phyloP scores from a whole-genome alignment of 176 grass and related monocot species.

The barley (Hordeum vulgare) region MorexV3_pseudomolecules_assembly NC_058519.1:596894117-596894616 shows the following conservation, averaged over 20 bases:
- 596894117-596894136: not conserved
- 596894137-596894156: not conserved
- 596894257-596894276: slow-evolving; percentile 36
- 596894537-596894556: slow-evolving; percentile 4
- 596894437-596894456: slow-evolving; percentile 24
- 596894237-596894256: slow-evolving; percentile 38
- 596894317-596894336: not conserved
- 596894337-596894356: slow-evolving; percentile 8
- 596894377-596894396: not conserved
- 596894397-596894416: not conserved
- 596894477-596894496: not conserved
- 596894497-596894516: slow-evolving; percentile 29
- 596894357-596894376: slow-evolving; percentile 22
- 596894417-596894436: not conserved
- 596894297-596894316: slow-evolving; percentile 18
- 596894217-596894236: slow-evolving; percentile 39
- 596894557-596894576: slow-evolving; percentile 9
- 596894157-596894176: not conserved
- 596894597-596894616: not conserved
- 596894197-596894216: slow-evolving; percentile 10
- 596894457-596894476: not conserved
- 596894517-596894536: not conserved
- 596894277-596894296: not conserved
- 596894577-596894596: not conserved
- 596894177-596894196: not conserved